These are phyloP conservation scores for Phytophthora uliginosa DNA, from an alignment of 352 stramenopile genomes.

Conservation along the genomic window DNA sequence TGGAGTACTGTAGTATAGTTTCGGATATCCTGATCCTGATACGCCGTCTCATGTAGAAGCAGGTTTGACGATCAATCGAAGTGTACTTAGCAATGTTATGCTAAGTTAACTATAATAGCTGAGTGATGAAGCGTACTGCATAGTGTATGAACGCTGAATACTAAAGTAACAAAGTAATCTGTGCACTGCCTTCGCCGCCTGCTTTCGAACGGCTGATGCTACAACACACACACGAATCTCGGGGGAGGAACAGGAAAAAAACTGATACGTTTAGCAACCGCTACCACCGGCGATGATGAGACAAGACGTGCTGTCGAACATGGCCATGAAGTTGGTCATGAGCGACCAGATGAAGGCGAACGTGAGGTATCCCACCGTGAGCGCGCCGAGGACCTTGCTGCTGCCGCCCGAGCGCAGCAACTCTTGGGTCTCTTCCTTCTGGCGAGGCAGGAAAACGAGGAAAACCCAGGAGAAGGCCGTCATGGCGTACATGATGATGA, in stretches of 20 bases:
- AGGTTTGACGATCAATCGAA: neutral
- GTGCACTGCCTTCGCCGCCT: neutral
- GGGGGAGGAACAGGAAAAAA: neutral
- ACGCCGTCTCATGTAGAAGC: too few species aligned
- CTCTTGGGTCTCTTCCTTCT: constrained; percentile 23
- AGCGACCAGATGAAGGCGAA: constrained; percentile 23
- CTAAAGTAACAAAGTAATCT: neutral
- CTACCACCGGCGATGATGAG: constrained; percentile 16
- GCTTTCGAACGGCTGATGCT: neutral
- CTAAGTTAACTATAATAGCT: neutral
- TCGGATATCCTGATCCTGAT: too few species aligned
- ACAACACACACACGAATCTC: neutral
- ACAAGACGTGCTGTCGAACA: constrained; percentile 21
- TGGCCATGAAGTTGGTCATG: constrained; percentile 32
- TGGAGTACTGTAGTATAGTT: too few species aligned
- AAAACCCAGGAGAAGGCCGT: constrained; percentile 20
- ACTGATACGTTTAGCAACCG: neutral
- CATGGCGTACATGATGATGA: constrained; percentile 29
- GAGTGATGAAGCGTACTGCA: neutral
- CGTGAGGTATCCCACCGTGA: constrained; percentile 17
- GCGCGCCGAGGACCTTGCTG: constrained; percentile 12
- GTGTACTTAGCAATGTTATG: neutral
- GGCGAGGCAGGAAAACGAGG: constrained; percentile 9
- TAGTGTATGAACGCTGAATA: neutral
- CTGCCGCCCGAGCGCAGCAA: constrained; percentile 15